Evolutionary conservation across 2,329 filamentous ascomycete species (phyloP).

Genomic region (Lojkania enalia): DNA sequence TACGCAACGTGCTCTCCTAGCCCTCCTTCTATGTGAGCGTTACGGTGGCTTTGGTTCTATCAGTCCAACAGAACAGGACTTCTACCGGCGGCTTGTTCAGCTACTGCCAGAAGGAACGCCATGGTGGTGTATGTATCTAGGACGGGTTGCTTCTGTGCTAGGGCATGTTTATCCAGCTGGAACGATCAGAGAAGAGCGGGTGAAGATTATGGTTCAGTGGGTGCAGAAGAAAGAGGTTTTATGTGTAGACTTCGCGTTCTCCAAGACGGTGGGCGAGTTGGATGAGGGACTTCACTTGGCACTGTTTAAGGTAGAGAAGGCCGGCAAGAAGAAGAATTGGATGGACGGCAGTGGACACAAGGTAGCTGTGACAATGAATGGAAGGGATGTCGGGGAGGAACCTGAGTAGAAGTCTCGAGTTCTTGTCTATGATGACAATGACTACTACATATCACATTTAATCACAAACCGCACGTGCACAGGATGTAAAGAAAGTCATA

Average conservation of each 20-base stretch:
- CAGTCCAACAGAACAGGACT: constrained; percentile 59
- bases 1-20: constrained; percentile 69
- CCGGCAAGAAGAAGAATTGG: constrained; percentile 48
- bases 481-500: too few relatives aligned
- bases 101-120: constrained; percentile 58
- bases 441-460: too few relatives aligned
- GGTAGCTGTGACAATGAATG: constrained; percentile 24
- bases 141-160: constrained; percentile 61
- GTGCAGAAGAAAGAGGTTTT: constrained; percentile 29
- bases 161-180: constrained; percentile 66
- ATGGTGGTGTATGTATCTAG: constrained; percentile 70
- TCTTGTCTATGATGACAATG: too few relatives aligned
- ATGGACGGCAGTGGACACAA: constrained; percentile 32
- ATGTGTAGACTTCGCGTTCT: constrained; percentile 33
- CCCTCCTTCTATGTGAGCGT: constrained; percentile 70
- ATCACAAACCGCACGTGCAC: too few relatives aligned
- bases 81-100: constrained; percentile 57
- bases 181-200: constrained; percentile 45
- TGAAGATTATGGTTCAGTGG: constrained; percentile 32
- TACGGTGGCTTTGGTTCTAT: constrained; percentile 66
- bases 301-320: constrained; percentile 38
- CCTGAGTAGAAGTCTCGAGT: too few relatives aligned
- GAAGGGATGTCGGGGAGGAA: too few relatives aligned
- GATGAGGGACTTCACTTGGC: constrained; percentile 38
- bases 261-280: constrained; percentile 29